phyloP scores from a whole-genome alignment of 768 basidiomycete species.

The Termitomyces sp. region DNA sequence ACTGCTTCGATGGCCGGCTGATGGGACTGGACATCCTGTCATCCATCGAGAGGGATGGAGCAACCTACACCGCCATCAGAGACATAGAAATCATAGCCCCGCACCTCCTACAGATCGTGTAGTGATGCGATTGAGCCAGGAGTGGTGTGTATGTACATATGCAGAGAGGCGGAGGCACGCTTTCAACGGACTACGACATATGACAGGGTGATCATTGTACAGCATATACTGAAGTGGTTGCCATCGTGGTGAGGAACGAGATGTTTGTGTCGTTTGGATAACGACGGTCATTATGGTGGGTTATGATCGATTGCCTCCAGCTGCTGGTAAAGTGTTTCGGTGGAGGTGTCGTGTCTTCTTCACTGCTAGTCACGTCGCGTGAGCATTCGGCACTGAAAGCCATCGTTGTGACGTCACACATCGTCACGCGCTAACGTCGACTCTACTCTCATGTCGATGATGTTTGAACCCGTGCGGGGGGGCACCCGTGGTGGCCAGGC shows the following conservation, averaged over 20 bases:
- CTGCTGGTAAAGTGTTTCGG: too few relatives aligned
- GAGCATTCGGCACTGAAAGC: too few relatives aligned
- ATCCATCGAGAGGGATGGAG: background rate
- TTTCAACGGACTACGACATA: background rate
- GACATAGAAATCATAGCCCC: background rate
- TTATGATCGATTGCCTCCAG: too few relatives aligned
- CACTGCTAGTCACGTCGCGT: background rate
- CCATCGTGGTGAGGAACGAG: too few relatives aligned
- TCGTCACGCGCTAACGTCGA: background rate
- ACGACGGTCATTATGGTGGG: too few relatives aligned
- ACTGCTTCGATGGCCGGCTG: too few relatives aligned
- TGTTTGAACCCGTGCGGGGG: slow-evolving; percentile 85
- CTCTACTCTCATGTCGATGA: slow-evolving; percentile 44
- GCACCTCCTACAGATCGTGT: too few relatives aligned
- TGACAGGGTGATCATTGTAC: background rate
- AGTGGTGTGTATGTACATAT: too few relatives aligned
- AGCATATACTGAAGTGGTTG: background rate
- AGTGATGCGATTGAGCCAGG: too few relatives aligned
- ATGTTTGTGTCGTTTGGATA: background rate
- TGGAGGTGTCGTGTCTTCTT: background rate
- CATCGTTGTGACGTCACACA: background rate
- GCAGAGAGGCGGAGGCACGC: too few relatives aligned
- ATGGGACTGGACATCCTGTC: too few relatives aligned
- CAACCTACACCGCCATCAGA: background rate
- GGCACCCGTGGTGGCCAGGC: slow-evolving; percentile 91